Percentiles rank a stretch among this genome's conserved stretches.
Evolutionary conservation across 768 basidiomycete species (phyloP).

Genomic region (Suillus subaureus): DNA sequence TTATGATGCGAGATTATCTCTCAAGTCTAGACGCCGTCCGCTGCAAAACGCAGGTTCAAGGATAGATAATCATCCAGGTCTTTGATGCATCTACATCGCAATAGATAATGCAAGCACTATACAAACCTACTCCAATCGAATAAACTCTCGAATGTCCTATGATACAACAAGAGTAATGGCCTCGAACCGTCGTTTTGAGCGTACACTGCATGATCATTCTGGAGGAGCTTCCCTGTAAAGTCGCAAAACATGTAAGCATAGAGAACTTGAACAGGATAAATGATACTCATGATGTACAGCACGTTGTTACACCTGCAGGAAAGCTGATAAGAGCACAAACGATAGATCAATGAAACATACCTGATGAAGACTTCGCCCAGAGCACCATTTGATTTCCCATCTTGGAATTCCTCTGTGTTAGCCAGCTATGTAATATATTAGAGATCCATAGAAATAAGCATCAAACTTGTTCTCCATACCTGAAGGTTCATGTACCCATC

Average conservation of each 20-base stretch:
- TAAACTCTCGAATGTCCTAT: slow-evolving; percentile 2
- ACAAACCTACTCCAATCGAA: neutral
- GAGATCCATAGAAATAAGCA: slow-evolving; percentile 1
- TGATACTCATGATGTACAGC: slow-evolving; percentile 86
- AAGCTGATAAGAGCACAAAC: slow-evolving; percentile 14
- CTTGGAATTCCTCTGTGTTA: slow-evolving; percentile 98
- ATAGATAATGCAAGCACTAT: neutral
- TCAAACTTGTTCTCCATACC: slow-evolving; percentile 44
- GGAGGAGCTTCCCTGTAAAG: slow-evolving; percentile 75
- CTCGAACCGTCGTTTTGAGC: neutral
- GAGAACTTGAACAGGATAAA: slow-evolving; percentile 10
- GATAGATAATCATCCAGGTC: neutral
- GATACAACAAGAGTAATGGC: slow-evolving; percentile 4
- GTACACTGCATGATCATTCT: slow-evolving; percentile 35
- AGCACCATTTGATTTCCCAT: slow-evolving; percentile 92
- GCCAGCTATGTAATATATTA: slow-evolving; percentile 63
- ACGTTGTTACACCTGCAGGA: slow-evolving; percentile 87
- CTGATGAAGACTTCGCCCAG: slow-evolving; percentile 99
- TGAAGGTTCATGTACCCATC: slow-evolving; percentile 99
- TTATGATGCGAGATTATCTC: neutral
- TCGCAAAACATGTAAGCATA: slow-evolving; percentile 30
- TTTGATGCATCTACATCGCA: neutral
- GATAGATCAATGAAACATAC: slow-evolving; percentile 38
- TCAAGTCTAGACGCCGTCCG: neutral
- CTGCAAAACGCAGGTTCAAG: slow-evolving; percentile 4